A percentile compares a stretch with the other conserved stretches of the same genome.
These are phyloP conservation scores for Fimicolochytrium jonesii DNA, from an alignment of 192 early-diverging fungal species.

Conservation along the genomic window DNA sequence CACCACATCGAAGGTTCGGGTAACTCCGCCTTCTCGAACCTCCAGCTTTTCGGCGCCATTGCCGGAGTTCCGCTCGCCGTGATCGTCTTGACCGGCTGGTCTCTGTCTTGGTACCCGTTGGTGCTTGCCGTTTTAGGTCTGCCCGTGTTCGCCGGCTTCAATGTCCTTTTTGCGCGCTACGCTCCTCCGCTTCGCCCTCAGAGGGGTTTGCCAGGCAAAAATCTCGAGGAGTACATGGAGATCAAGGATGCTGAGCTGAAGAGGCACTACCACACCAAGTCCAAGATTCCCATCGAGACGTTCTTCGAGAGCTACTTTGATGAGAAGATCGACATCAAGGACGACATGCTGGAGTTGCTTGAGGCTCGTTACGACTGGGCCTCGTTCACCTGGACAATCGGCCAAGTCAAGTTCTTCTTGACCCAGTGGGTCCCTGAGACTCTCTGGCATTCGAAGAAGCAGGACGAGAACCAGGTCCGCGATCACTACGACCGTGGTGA, in stretches of 20 bases:
- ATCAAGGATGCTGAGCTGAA: slow-evolving; percentile 79
- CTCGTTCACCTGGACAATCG: slow-evolving; percentile 76
- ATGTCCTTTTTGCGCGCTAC: slow-evolving; percentile 64
- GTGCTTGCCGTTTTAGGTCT: slow-evolving; percentile 60
- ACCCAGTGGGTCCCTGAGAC: slow-evolving; percentile 96
- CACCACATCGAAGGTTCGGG: slow-evolving; percentile 81
- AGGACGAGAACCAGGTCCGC: slow-evolving; percentile 96
- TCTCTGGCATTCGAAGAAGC: slow-evolving; percentile 94
- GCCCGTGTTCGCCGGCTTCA: slow-evolving; percentile 68
- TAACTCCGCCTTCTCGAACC: slow-evolving; percentile 75
- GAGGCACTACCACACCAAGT: slow-evolving; percentile 64
- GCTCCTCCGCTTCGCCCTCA: slow-evolving; percentile 60
- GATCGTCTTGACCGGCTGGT: slow-evolving; percentile 59
- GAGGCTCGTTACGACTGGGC: slow-evolving; percentile 96
- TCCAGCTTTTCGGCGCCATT: slow-evolving; percentile 57
- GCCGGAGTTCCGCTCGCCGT: slow-evolving; percentile 63
- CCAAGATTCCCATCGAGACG: slow-evolving; percentile 95
- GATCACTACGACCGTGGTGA: slow-evolving; percentile 99
- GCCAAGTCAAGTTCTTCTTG: slow-evolving; percentile 88
- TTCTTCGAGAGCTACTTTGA: slow-evolving; percentile 98
- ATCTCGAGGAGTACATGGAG: slow-evolving; percentile 82
- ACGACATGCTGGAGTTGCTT: slow-evolving; percentile 77
- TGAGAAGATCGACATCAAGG: slow-evolving; percentile 85
- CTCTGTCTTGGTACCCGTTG: slow-evolving; percentile 51
- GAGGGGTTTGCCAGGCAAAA: slow-evolving; percentile 68